phyloP scores from a whole-genome alignment of 345 rosid species.

The Gossypium herbaceum region DNA sequence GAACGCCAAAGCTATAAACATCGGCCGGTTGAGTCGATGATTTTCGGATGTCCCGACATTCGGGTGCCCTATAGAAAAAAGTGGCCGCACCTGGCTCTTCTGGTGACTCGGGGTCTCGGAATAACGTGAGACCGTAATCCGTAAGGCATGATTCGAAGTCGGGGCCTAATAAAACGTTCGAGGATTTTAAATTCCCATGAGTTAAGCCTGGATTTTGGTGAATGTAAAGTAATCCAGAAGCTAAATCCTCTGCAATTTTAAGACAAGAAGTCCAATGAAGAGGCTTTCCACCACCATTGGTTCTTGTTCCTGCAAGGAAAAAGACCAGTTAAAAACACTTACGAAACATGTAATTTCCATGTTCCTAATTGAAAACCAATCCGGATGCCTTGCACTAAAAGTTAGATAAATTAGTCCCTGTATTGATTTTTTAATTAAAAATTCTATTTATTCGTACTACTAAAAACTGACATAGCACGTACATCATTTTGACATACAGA shows the following conservation, averaged over 20 bases:
- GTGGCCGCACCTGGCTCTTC: slow-evolving; percentile 78
- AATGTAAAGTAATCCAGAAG: slow-evolving; percentile 72
- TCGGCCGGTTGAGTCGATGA: slow-evolving; percentile 76
- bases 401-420: too few relatives aligned
- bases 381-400: too few relatives aligned
- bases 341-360: neutral
- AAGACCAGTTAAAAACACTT: neutral
- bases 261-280: slow-evolving; percentile 99
- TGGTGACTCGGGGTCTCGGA: slow-evolving; percentile 63
- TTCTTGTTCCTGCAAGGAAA: slow-evolving; percentile 57
- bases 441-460: fast-evolving
- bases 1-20: slow-evolving; percentile 91
- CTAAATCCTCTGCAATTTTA: slow-evolving; percentile 93
- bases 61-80: slow-evolving; percentile 81
- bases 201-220: slow-evolving; percentile 85
- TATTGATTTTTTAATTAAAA: too few relatives aligned
- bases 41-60: slow-evolving; percentile 57
- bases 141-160: slow-evolving; percentile 98
- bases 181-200: slow-evolving; percentile 89
- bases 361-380: too few relatives aligned
- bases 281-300: slow-evolving; percentile 87
- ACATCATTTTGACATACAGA: too few relatives aligned
- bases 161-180: slow-evolving; percentile 82
- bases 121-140: slow-evolving; percentile 61
- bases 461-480: too few relatives aligned